Evolutionary conservation across 2,329 filamentous ascomycete genomes (phyloP), one percentile per base, ranked within the genome.

Genomic region (Neophaeococcomyces mojaviensis): DNA sequence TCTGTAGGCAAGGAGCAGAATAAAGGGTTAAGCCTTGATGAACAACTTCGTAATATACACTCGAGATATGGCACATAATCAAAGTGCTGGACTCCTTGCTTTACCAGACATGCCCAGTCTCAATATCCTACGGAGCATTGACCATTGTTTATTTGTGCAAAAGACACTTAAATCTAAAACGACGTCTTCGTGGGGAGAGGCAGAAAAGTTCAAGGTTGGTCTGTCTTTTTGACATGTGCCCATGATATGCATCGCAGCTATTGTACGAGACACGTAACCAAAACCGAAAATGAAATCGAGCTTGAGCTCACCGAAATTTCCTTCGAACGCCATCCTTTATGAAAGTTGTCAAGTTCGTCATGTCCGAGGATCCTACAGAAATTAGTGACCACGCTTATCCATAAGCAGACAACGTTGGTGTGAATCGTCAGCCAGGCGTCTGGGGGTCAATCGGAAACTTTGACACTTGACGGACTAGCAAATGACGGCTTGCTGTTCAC

Each of bases 1-100:
- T 43, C 36, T 18, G 44, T 32, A 31, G 49, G 46, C 18, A 43
- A 38, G 12, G 49, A 51, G 12, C 48, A 44, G 31, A 54, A 48
- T 13, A 57, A 51, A 46, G 55, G 55, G 44, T 78, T 85, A 64
- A 90, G 88, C 60, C 81, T 94, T 31, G 84, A 92, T 61, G 88
- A 94, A 63, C 88, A 94, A 68, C 87, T 94, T 52, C 75, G 83
- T 49, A 72, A 77, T 42, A 79, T 84, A 48, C 77, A 82, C 54
- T 39, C 35, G n/a, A 20, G 43, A 39, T 46, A 46, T 26, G 43
- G 35, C 20, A 31, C 35, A 9, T 39, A 33, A 30, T 20, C 24
- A 15, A 26, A 15, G 26, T 12, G 20, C 22, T 16, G 18, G 16
- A 6, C 38, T 13, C 24, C 39, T 42, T 33, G 26, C 26, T 31